Evolutionary conservation across 352 stramenopile genomes (phyloP).

Genomic region (Phytophthora quininea): DNA sequence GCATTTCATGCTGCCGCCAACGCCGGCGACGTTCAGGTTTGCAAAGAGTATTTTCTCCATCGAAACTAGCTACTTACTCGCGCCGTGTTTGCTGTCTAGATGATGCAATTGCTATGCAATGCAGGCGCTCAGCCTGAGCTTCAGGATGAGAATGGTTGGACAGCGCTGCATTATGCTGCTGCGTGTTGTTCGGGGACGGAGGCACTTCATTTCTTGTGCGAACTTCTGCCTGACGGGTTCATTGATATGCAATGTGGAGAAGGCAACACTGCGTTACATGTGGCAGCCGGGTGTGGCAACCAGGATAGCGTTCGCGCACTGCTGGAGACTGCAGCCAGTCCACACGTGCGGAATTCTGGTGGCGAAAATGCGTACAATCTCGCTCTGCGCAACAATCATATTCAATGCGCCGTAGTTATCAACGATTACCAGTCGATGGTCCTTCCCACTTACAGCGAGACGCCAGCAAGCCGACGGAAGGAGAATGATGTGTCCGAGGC

Average conservation of each 20-base stretch:
- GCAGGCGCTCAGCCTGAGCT: conserved; percentile 34
- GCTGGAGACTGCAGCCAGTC: conserved; percentile 63
- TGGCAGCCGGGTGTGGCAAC: conserved; percentile 65
- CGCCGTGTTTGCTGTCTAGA: conserved; percentile 19
- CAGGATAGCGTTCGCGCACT: conserved; percentile 55
- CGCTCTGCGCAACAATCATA: conserved; percentile 62
- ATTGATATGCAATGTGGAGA: conserved; percentile 55
- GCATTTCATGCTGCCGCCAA: conserved; percentile 67
- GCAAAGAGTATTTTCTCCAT: neutral
- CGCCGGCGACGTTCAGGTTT: conserved; percentile 51
- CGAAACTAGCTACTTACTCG: neutral
- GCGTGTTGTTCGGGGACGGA: conserved; percentile 43
- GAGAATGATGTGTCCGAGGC: conserved; percentile 2
- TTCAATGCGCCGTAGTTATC: conserved; percentile 55
- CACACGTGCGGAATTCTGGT: conserved; percentile 45
- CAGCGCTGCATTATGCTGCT: conserved; percentile 64
- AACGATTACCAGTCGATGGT: conserved; percentile 56
- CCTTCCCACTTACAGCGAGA: conserved; percentile 3
- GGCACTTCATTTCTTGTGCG: conserved; percentile 62
- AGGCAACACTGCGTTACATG: conserved; percentile 69
- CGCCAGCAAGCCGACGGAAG: conserved; percentile 3
- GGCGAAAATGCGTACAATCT: conserved; percentile 58
- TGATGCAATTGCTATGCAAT: conserved; percentile 58
- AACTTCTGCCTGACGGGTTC: conserved; percentile 44
- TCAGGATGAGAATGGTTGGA: conserved; percentile 68